Conservation (phyloP, 2,329 filamentous ascomycete genomes). For the Calonectria hongkongensis region DNA sequence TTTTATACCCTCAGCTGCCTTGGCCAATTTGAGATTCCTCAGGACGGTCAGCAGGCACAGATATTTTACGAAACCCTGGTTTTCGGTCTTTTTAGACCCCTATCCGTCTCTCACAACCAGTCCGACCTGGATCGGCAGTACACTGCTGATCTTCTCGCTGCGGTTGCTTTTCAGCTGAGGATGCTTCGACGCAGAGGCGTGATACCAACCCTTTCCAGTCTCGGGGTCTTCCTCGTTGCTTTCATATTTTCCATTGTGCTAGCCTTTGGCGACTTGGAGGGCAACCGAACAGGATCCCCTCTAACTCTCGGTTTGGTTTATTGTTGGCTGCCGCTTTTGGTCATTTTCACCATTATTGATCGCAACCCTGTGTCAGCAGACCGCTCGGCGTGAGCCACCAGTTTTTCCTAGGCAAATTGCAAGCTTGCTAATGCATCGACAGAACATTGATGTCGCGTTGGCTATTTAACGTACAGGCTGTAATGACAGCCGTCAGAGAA, state of each 20-base stretch:
- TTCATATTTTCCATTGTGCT: slow-evolving; percentile 31
- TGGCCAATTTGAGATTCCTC: not conserved
- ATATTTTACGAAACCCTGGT: not conserved
- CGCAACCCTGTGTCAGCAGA: slow-evolving; percentile 33
- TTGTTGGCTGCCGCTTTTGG: slow-evolving; percentile 32
- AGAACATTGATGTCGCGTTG: slow-evolving; percentile 23
- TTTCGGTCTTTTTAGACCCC: not conserved
- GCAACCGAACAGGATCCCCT: slow-evolving; percentile 8
- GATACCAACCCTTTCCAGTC: slow-evolving; percentile 24
- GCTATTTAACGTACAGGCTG: slow-evolving; percentile 12
- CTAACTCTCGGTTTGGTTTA: slow-evolving; percentile 19
- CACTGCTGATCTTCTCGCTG: slow-evolving; percentile 3
- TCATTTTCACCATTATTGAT: slow-evolving; percentile 34
- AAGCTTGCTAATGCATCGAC: not conserved
- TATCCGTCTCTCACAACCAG: not conserved
- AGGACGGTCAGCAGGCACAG: not conserved
- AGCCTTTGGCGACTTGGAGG: slow-evolving; percentile 23
- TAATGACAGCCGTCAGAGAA: not conserved
- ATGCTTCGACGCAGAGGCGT: slow-evolving; percentile 27
- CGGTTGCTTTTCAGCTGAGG: slow-evolving; percentile 24
- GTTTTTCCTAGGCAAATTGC: not conserved
- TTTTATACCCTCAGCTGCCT: slow-evolving; percentile 14
- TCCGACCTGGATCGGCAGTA: not conserved
- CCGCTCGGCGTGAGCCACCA: slow-evolving; percentile 1
- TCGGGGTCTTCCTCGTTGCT: slow-evolving; percentile 25